These are phyloP conservation scores for Sisymbrium altissimum DNA, from an alignment of 345 rosid genomes.

Conservation along the genomic window DNA sequence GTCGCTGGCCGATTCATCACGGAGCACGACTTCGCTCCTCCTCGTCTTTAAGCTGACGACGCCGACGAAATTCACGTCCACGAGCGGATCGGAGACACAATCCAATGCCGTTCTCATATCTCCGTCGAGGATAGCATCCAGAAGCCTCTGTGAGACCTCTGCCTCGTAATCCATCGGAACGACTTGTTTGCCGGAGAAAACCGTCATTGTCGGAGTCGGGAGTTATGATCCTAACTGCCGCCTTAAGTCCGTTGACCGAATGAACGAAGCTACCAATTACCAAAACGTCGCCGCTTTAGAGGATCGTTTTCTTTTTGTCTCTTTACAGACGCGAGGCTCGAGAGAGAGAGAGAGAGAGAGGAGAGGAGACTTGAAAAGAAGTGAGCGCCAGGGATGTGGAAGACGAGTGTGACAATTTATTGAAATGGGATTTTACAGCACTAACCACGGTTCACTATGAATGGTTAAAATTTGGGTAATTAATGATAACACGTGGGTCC, in stretches of 20 bases:
- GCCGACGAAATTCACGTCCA: conserved; percentile 88
- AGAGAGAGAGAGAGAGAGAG: conserved; percentile 28
- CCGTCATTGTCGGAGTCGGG: conserved; percentile 48
- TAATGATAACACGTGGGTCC: conserved; percentile 11
- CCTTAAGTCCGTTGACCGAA: conserved; percentile 14
- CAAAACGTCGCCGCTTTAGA: conserved; percentile 9
- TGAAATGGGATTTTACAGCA: conserved; percentile 17
- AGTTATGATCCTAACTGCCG: not conserved
- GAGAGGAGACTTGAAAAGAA: conserved; percentile 43
- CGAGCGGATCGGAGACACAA: conserved; percentile 61
- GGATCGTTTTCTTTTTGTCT: conserved; percentile 15
- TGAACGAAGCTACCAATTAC: not conserved
- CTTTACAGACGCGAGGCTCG: conserved; percentile 41
- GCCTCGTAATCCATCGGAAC: conserved; percentile 88
- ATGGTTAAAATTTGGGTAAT: not conserved
- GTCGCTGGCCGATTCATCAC: conserved; percentile 61
- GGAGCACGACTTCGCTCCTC: conserved; percentile 63
- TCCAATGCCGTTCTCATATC: conserved; percentile 62
- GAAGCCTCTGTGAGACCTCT: conserved; percentile 81
- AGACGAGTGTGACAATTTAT: conserved; percentile 43
- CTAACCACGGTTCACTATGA: not conserved
- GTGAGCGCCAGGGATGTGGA: conserved; percentile 50
- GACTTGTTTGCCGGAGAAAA: conserved; percentile 82
- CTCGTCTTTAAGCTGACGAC: conserved; percentile 68
- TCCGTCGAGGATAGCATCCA: conserved; percentile 63